Percentiles rank a stretch among this genome's conserved stretches.
phyloP scores from a whole-genome alignment of 2,329 filamentous ascomycete species.

The Monascus ruber region DNA sequence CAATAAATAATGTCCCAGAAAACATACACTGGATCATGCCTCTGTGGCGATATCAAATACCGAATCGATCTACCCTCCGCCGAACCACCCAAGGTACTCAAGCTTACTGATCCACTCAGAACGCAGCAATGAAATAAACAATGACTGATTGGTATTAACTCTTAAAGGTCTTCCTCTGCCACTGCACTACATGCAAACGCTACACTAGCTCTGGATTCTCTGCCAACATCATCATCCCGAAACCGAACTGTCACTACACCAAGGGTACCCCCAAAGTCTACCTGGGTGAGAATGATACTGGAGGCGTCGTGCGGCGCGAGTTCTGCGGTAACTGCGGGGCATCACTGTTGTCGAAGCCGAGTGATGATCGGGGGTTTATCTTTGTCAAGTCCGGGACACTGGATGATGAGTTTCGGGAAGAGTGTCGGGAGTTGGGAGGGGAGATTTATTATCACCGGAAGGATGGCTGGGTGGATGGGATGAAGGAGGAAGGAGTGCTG shows the following conservation, averaged over 20 bases:
- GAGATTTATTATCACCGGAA: slow-evolving; percentile 13
- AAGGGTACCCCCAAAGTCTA: slow-evolving; percentile 10
- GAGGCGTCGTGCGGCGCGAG: slow-evolving; percentile 5
- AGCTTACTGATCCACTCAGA: not conserved
- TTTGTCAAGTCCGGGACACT: slow-evolving; percentile 13
- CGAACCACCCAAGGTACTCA: slow-evolving; percentile 11
- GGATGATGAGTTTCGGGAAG: slow-evolving; percentile 7
- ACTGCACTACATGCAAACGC: slow-evolving; percentile 15
- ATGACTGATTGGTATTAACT: not conserved
- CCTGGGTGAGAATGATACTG: slow-evolving; percentile 6
- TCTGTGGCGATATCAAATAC: slow-evolving; percentile 7
- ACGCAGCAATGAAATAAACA: not conserved
- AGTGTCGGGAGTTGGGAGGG: slow-evolving; percentile 4
- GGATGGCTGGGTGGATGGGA: slow-evolving; percentile 10
- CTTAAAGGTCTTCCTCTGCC: slow-evolving; percentile 10
- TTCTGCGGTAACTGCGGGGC: slow-evolving; percentile 15
- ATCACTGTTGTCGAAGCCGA: slow-evolving; percentile 9
- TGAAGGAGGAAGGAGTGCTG: slow-evolving; percentile 3
- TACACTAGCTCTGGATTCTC: slow-evolving; percentile 16
- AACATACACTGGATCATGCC: slow-evolving; percentile 6
- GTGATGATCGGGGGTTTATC: slow-evolving; percentile 1
- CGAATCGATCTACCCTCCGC: slow-evolving; percentile 6
- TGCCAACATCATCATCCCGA: slow-evolving; percentile 11
- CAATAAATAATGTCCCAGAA: slow-evolving; percentile 7
- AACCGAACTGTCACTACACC: slow-evolving; percentile 7